Percentiles rank a stretch among this genome's conserved stretches.
Evolutionary conservation across 306 rosid species (phyloP).

Genomic region (Argentina anserina): DNA sequence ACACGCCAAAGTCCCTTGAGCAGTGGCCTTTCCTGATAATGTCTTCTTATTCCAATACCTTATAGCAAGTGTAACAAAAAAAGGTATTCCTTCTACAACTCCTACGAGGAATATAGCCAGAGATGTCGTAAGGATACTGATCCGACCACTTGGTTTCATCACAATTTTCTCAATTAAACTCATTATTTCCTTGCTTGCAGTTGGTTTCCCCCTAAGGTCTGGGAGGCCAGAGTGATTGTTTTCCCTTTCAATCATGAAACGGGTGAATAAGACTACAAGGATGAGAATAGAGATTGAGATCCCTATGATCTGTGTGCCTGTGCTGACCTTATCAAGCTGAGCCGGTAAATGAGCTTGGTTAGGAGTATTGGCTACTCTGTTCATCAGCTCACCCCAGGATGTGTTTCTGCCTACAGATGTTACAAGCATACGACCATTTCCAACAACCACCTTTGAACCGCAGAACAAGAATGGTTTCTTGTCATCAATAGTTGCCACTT

Average conservation of each 20-base stretch:
- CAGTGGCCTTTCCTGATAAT: constrained; percentile 4
- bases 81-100: constrained; percentile 13
- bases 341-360: not conserved
- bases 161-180: constrained; percentile 1
- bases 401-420: constrained; percentile 18
- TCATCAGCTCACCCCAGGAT: constrained; percentile 2
- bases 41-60: constrained; percentile 14
- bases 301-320: not conserved
- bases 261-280: constrained; percentile 6
- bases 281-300: constrained; percentile 14
- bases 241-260: not conserved
- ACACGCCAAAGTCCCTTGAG: constrained; percentile 5
- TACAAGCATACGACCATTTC: constrained; percentile 21
- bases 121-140: not conserved
- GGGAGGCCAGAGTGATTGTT: not conserved
- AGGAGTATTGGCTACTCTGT: not conserved
- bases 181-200: not conserved
- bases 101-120: constrained; percentile 15
- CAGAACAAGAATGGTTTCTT: constrained; percentile 9
- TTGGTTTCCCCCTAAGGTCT: constrained; percentile 8
- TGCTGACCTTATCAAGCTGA: constrained; percentile 18
- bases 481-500: not conserved
- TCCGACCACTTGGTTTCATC: constrained; percentile 8
- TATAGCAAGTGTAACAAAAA: not conserved
- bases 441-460: constrained; percentile 20